Conservation (phyloP, 805 yeast genomes). For the Nakazawaea wyomingensis region DNA sequence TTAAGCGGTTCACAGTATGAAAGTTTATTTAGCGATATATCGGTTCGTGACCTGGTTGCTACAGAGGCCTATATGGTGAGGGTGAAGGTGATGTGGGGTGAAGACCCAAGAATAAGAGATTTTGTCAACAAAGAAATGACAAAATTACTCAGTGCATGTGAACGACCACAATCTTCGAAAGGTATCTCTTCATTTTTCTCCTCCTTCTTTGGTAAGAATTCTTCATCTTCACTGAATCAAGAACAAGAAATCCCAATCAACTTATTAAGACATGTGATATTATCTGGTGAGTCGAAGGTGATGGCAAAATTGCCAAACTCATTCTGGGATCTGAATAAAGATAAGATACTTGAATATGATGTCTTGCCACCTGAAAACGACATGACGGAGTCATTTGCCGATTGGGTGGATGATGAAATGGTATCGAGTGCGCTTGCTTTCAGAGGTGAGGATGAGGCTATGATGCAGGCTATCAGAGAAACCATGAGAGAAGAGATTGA, state of each 20-base stretch:
- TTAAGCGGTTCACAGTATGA: conserved; percentile 21
- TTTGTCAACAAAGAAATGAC: conserved; percentile 43
- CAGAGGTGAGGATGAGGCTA: conserved; percentile 25
- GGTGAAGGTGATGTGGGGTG: conserved; percentile 47
- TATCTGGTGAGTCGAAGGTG: conserved; percentile 65
- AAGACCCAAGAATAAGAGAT: conserved; percentile 36
- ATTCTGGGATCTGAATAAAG: conserved; percentile 57
- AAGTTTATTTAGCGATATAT: conserved; percentile 23
- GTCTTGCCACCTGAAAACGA: conserved; percentile 61
- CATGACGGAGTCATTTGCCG: conserved; percentile 31
- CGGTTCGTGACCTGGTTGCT: conserved; percentile 34
- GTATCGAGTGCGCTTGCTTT: conserved; percentile 38
- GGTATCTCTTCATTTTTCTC: conserved; percentile 9
- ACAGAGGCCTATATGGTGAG: conserved; percentile 57
- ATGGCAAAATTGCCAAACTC: conserved; percentile 64
- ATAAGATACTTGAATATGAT: conserved; percentile 66
- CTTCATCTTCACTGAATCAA: background rate
- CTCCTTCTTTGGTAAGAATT: conserved; percentile 10
- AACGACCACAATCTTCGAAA: background rate
- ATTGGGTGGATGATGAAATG: conserved; percentile 42
- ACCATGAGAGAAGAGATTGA: conserved; percentile 3
- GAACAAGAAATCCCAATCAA: conserved; percentile 47
- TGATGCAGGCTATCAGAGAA: conserved; percentile 18
- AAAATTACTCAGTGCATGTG: conserved; percentile 11
- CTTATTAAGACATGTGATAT: conserved; percentile 59